These are phyloP conservation scores for Apiospora marii DNA, from an alignment of 2,329 filamentous ascomycete genomes.

Conservation along the genomic window DNA sequence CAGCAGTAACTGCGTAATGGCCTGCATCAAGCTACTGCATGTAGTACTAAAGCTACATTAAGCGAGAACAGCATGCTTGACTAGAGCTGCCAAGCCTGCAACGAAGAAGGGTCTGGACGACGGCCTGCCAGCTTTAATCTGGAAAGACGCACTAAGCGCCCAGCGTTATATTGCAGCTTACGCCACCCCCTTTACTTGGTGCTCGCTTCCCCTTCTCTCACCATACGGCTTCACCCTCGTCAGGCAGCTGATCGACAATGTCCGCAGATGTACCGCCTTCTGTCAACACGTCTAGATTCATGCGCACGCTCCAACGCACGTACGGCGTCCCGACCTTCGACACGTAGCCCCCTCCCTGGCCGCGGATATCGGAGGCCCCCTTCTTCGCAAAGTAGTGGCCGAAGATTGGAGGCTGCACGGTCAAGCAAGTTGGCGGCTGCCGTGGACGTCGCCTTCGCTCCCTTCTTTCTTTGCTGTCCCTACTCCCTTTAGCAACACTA, in stretches of 20 bases:
- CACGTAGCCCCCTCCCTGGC: conserved; percentile 37
- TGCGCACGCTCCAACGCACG: conserved; percentile 36
- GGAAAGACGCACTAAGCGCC: neutral
- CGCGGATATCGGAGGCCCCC: conserved; percentile 36
- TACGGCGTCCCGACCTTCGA: conserved; percentile 36
- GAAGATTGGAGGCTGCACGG: conserved; percentile 39
- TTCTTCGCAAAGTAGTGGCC: conserved; percentile 36
- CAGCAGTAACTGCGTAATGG: too few species aligned
- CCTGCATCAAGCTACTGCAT: too few species aligned
- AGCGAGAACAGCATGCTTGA: neutral
- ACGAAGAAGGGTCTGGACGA: neutral
- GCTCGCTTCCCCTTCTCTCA: neutral
- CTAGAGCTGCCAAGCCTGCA: neutral
- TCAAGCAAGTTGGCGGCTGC: conserved; percentile 34
- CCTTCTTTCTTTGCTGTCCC: neutral
- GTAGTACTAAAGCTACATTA: neutral
- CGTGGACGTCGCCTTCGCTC: neutral
- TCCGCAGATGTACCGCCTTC: conserved; percentile 27
- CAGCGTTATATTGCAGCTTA: neutral
- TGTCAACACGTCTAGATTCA: conserved; percentile 33
- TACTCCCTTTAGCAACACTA: neutral
- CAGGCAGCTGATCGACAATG: conserved; percentile 34
- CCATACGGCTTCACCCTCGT: neutral
- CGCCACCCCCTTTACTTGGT: neutral
- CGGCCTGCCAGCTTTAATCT: neutral